These are phyloP conservation scores for Fibroporia radiculosa DNA, from an alignment of 768 basidiomycete genomes.

Conservation along the genomic window DNA sequence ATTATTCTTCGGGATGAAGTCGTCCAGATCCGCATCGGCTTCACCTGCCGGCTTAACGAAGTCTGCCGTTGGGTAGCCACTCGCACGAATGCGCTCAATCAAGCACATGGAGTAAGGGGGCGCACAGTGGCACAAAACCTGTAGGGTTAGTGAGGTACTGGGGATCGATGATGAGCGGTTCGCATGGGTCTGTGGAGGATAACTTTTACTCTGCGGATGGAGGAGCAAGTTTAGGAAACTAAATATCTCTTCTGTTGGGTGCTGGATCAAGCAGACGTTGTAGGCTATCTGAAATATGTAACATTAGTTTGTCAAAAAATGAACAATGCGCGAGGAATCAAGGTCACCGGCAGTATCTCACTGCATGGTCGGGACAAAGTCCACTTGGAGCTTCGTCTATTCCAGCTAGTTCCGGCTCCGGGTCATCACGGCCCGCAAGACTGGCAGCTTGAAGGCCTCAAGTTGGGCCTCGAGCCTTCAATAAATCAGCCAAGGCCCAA, in stretches of 20 bases:
- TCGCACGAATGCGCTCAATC: conserved; percentile 11
- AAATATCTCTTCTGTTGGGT: conserved; percentile 6
- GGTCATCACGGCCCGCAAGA: no score
- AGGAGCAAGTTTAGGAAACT: conserved; percentile 19
- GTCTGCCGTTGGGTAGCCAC: conserved; percentile 13
- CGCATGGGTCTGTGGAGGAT: conserved; percentile 23
- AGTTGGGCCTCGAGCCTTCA: no score
- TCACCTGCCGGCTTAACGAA: conserved; percentile 20
- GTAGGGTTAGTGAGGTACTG: conserved; percentile 19
- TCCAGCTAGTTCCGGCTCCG: no score
- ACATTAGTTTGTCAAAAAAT: no score
- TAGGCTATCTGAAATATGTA: no score
- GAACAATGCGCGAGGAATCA: no score
- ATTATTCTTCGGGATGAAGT: conserved; percentile 17
- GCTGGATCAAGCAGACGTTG: no score
- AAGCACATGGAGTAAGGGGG: conserved; percentile 17
- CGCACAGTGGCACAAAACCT: conserved; percentile 22
- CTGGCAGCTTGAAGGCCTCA: no score
- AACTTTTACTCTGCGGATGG: conserved; percentile 19
- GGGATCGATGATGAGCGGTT: conserved; percentile 24
- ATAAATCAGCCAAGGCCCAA: no score
- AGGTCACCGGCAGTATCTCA: no score
- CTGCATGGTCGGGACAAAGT: no score
- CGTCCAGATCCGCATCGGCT: conserved; percentile 24
- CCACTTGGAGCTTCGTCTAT: no score